Evolutionary conservation across 352 stramenopile genomes (phyloP).

Genomic region (Blastocystis sp.): DNA sequence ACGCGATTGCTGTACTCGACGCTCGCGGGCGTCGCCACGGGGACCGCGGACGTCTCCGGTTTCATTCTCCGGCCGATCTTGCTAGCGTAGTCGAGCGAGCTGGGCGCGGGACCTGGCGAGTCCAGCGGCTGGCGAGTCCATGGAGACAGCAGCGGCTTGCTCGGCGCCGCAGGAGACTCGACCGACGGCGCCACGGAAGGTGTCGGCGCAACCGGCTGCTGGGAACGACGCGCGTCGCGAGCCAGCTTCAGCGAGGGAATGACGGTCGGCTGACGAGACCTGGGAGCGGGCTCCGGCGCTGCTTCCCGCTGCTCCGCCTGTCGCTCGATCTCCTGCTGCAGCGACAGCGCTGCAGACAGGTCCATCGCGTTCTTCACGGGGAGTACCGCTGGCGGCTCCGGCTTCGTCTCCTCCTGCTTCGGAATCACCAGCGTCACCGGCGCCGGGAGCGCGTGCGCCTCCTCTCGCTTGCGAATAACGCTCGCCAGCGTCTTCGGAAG

Average conservation of each 20-base stretch:
- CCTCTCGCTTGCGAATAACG: not conserved
- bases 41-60: too few species aligned
- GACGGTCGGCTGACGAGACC: not conserved
- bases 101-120: not conserved
- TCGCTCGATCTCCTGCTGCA: not conserved
- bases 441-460: not conserved
- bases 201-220: too few species aligned
- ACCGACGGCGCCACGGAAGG: not conserved
- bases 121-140: slow-evolving; percentile 10
- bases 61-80: not conserved
- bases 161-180: not conserved
- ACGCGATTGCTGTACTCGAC: not conserved
- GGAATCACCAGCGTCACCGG: too few species aligned
- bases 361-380: not conserved
- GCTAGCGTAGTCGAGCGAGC: not conserved
- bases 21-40: not conserved
- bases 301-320: not conserved
- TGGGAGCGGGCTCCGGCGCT: not conserved
- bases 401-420: too few species aligned
- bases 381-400: not conserved
- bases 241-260: not conserved
- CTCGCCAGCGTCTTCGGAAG: not conserved
- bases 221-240: not conserved
- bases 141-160: slow-evolving; percentile 1
- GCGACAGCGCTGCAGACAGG: not conserved